These are phyloP conservation scores for Aspergillus puulaauensis DNA, from an alignment of 2,329 filamentous ascomycete species.

Conservation along the genomic window DNA sequence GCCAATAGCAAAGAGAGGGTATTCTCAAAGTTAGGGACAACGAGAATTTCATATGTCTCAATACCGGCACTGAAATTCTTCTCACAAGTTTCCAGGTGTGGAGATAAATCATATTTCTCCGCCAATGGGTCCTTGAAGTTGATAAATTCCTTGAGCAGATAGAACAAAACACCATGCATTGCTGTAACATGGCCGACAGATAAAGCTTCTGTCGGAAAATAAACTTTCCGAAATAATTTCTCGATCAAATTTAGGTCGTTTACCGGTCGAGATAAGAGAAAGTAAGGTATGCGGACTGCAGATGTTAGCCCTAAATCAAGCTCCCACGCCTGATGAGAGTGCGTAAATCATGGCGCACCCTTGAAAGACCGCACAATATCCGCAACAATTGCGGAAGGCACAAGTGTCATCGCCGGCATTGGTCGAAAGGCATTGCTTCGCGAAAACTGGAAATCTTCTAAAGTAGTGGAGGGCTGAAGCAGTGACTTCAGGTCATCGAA, in stretches of 20 bases:
- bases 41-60: conserved; percentile 24
- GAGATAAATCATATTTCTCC: conserved; percentile 15
- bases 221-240: conserved; percentile 19
- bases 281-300: conserved; percentile 17
- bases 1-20: conserved; percentile 23
- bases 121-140: conserved; percentile 11
- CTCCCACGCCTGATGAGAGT: too few species aligned
- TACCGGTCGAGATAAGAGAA: conserved; percentile 18
- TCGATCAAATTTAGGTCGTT: conserved; percentile 20
- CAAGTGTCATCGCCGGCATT: not conserved
- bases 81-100: conserved; percentile 10
- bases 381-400: conserved; percentile 1
- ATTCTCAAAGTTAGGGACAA: conserved; percentile 26
- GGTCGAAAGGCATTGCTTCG: not conserved
- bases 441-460: conserved; percentile 1
- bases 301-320: not conserved
- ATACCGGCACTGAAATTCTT: conserved; percentile 17
- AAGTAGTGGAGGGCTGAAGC: conserved; percentile 2
- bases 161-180: conserved; percentile 19
- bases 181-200: conserved; percentile 15
- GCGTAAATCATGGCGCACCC: not conserved
- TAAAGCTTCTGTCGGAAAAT: conserved; percentile 18
- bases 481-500: conserved; percentile 13
- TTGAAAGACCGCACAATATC: conserved; percentile 2
- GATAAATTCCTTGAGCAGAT: conserved; percentile 22